Percentiles rank a stretch among this genome's conserved stretches.
Evolutionary conservation across 768 basidiomycete genomes (phyloP).

Genomic region (Plicaturopsis crispa): DNA sequence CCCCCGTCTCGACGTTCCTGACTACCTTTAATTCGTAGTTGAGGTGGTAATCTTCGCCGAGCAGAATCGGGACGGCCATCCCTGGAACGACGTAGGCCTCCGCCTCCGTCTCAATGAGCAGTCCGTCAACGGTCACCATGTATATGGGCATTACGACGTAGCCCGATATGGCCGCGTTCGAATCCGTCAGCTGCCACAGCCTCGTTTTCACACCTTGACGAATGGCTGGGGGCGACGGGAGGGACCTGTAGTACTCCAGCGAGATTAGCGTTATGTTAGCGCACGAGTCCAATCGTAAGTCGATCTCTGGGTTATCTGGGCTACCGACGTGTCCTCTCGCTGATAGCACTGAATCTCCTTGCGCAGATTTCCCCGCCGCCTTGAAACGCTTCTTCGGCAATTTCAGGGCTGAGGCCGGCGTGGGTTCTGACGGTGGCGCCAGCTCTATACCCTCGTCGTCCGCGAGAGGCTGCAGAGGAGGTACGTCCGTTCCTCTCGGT

Average conservation of each 20-base stretch:
- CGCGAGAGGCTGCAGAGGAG: no score
- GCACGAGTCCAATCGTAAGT: no score
- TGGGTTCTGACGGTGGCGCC: no score
- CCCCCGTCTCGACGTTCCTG: slow-evolving; percentile 7
- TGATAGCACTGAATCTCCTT: no score
- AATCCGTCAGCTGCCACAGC: slow-evolving; percentile 6
- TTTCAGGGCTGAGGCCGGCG: no score
- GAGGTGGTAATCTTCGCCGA: slow-evolving; percentile 21
- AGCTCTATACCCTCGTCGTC: no score
- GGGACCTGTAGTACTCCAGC: slow-evolving; percentile 5
- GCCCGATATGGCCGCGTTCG: slow-evolving; percentile 11
- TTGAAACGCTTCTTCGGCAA: no score
- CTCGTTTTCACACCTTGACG: slow-evolving; percentile 6
- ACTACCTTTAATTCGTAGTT: slow-evolving; percentile 14
- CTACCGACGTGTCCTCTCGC: no score
- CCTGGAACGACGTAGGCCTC: slow-evolving; percentile 18
- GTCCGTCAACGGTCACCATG: slow-evolving; percentile 1
- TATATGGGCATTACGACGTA: slow-evolving; percentile 12
- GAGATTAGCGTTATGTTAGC: slow-evolving; percentile 2
- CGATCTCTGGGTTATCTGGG: no score
- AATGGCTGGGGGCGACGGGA: neutral
- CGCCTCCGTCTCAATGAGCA: slow-evolving; percentile 6
- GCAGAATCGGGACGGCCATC: slow-evolving; percentile 19
- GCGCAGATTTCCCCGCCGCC: no score
- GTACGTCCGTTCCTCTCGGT: no score